phyloP scores from a whole-genome alignment of 164 flowering plant genomes.

The Sextonia rubra region DNA sequence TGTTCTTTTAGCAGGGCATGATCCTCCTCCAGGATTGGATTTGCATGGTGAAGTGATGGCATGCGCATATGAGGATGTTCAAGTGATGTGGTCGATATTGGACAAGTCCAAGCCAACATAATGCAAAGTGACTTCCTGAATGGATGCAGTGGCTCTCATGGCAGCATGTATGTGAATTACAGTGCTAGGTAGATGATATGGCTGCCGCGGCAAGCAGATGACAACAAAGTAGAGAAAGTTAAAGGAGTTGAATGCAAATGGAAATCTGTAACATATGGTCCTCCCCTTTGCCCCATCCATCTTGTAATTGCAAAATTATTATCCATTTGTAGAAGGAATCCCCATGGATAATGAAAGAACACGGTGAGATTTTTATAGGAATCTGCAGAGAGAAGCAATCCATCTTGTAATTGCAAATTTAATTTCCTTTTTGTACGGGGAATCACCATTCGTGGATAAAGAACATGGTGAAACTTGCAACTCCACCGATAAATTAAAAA shows the following conservation, averaged over 20 bases:
- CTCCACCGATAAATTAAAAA: too few species aligned
- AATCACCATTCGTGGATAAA: neutral
- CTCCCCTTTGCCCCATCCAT: neutral
- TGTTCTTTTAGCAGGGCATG: slow-evolving; percentile 31
- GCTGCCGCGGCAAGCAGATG: neutral
- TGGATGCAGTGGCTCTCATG: neutral
- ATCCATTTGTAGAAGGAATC: slow-evolving; percentile 24
- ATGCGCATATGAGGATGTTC: slow-evolving; percentile 76
- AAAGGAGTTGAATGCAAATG: neutral
- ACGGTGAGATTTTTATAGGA: slow-evolving; percentile 34
- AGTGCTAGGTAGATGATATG: neutral
- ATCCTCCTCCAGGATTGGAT: slow-evolving; percentile 26
- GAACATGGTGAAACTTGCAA: too few species aligned
- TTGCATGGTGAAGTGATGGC: slow-evolving; percentile 88
- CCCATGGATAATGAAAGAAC: slow-evolving; percentile 30
- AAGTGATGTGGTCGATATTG: slow-evolving; percentile 84
- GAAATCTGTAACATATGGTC: neutral
- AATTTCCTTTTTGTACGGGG: neutral
- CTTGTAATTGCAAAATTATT: slow-evolving; percentile 1
- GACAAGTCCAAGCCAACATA: slow-evolving; percentile 50
- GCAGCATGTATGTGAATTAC: neutral
- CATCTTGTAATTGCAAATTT: neutral
- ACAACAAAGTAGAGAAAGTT: neutral
- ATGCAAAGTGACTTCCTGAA: slow-evolving; percentile 11
- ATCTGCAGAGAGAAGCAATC: neutral